phyloP scores from a whole-genome alignment of 2,329 filamentous ascomycete genomes.

The Gyromitra esculenta region DNA sequence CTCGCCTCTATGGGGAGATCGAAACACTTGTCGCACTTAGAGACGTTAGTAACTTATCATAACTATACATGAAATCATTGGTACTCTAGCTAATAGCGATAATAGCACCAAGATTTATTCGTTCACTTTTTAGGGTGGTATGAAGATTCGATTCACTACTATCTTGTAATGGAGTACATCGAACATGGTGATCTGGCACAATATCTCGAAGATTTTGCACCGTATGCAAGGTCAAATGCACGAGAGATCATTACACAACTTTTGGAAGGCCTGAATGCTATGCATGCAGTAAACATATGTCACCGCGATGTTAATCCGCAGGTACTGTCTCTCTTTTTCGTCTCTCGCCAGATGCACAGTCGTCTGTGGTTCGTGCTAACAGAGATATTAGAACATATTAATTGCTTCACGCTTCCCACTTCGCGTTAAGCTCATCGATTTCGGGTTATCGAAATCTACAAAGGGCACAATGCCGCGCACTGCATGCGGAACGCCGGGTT shows the following conservation, averaged over 20 bases:
- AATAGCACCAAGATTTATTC: conserved; percentile 1
- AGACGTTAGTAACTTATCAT: no score
- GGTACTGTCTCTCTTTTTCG: neutral
- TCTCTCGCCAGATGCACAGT: neutral
- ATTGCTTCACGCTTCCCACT: neutral
- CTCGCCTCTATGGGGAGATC: no score
- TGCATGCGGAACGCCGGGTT: neutral
- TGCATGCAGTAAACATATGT: conserved; percentile 7
- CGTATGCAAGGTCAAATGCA: neutral
- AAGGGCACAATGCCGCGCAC: neutral
- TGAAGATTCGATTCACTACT: neutral
- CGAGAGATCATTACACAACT: neutral
- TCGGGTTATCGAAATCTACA: conserved; percentile 1
- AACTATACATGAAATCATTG: no score
- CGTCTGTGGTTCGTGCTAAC: neutral
- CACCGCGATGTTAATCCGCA: conserved; percentile 18
- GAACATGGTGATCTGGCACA: neutral
- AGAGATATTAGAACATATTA: neutral
- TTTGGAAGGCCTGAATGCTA: neutral
- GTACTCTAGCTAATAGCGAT: neutral
- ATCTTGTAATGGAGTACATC: conserved; percentile 6
- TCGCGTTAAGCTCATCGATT: conserved; percentile 7
- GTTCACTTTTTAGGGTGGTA: conserved; percentile 7
- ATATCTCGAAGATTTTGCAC: neutral
- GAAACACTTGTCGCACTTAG: no score